phyloP scores from a whole-genome alignment of 148 eudicot species.

The Limonium bicolor region DNA sequence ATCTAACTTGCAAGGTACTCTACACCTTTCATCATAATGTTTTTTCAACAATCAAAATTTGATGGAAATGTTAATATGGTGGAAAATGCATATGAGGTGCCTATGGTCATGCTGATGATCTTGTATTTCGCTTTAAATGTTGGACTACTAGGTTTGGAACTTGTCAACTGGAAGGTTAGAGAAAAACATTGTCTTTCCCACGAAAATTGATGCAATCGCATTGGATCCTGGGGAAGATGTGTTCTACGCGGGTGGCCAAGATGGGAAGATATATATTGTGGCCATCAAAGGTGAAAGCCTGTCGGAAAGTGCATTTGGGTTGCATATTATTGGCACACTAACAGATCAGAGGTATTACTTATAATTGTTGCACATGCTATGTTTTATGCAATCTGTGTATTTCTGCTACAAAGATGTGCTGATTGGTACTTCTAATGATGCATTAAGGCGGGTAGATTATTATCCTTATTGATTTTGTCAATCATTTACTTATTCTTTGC shows the following conservation, averaged over 20 bases:
- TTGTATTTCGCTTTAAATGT: too few species aligned
- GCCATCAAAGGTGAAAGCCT: slow-evolving; percentile 43
- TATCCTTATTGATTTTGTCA: too few species aligned
- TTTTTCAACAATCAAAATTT: too few species aligned
- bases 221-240: slow-evolving; percentile 84
- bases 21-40: background rate
- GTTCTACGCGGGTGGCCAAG: slow-evolving; percentile 91
- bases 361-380: too few species aligned
- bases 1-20: slow-evolving; percentile 77
- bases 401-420: too few species aligned
- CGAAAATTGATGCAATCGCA: slow-evolving; percentile 66
- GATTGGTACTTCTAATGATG: too few species aligned
- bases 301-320: slow-evolving; percentile 35
- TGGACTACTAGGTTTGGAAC: slow-evolving; percentile 90
- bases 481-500: too few species aligned
- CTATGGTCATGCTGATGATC: too few species aligned
- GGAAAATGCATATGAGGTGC: too few species aligned
- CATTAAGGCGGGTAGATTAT: too few species aligned
- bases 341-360: slow-evolving; percentile 79
- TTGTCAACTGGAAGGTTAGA: slow-evolving; percentile 47
- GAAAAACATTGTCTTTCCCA: slow-evolving; percentile 60
- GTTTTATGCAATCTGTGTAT: background rate
- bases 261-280: slow-evolving; percentile 84
- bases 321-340: slow-evolving; percentile 60
- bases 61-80: too few species aligned